A percentile compares a stretch with the other conserved stretches of the same genome.
Evolutionary conservation across 768 basidiomycete genomes (phyloP).

Genomic region (Trametes villosa): DNA sequence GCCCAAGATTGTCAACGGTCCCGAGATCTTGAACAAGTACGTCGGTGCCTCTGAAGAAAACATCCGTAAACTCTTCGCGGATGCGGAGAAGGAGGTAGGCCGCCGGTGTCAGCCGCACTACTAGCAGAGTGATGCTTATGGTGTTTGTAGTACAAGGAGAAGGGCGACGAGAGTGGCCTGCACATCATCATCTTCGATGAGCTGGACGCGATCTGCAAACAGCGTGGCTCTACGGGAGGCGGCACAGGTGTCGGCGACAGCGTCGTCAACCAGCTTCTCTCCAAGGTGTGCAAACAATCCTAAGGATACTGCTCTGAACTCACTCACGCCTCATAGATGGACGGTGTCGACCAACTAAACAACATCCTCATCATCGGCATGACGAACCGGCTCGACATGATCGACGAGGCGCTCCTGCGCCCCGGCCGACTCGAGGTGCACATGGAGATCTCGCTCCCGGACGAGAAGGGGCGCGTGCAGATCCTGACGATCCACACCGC

Average conservation of each 20-base stretch:
- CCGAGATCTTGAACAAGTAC: conserved; percentile 95
- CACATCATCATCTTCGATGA: conserved; percentile 99
- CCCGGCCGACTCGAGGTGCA: conserved; percentile 99
- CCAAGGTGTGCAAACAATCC: conserved; percentile 65
- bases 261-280: conserved; percentile 96
- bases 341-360: conserved; percentile 98
- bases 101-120: neutral
- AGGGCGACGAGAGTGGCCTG: conserved; percentile 93
- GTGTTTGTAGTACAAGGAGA: conserved; percentile 84
- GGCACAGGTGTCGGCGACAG: conserved; percentile 99
- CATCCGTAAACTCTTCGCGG: conserved; percentile 94
- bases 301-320: neutral
- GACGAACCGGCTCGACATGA: conserved; percentile 99
- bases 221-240: conserved; percentile 88
- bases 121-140: neutral
- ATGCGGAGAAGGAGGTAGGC: conserved; percentile 93
- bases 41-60: conserved; percentile 99
- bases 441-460: conserved; percentile 98
- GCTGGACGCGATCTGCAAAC: conserved; percentile 97
- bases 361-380: conserved; percentile 99
- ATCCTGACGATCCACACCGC: conserved; percentile 94
- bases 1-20: conserved; percentile 98
- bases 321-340: conserved; percentile 66
- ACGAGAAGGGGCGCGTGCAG: conserved; percentile 89
- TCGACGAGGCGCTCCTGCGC: conserved; percentile 95